phyloP scores from a whole-genome alignment of 176 grass and related monocot genomes.

The Oryza nivara region DNA sequence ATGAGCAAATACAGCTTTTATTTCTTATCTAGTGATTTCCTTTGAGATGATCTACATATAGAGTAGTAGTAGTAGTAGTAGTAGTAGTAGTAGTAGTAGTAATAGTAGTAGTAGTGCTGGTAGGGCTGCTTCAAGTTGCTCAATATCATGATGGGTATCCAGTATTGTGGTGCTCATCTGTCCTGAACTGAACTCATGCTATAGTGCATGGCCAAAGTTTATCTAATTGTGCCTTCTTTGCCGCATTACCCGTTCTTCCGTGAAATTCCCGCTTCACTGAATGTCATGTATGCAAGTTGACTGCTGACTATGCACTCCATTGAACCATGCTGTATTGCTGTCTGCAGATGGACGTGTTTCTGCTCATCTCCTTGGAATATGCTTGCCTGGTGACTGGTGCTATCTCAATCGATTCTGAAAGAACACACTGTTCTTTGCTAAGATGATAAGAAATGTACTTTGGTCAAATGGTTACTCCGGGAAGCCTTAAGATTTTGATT shows the following conservation, averaged over 20 bases:
- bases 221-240: background rate
- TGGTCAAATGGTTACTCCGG: conserved; percentile 32
- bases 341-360: conserved; percentile 23
- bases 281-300: conserved; percentile 27
- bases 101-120: background rate
- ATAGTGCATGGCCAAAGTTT: background rate
- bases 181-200: conserved; percentile 19
- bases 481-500: conserved; percentile 32
- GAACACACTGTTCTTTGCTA: background rate
- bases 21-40: background rate
- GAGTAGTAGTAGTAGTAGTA: background rate
- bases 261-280: conserved; percentile 46
- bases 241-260: conserved; percentile 20
- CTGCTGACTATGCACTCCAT: conserved; percentile 23
- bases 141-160: background rate
- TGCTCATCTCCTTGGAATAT: conserved; percentile 23
- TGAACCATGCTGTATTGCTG: background rate
- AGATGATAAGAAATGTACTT: conserved; percentile 37
- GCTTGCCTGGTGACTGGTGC: conserved; percentile 18
- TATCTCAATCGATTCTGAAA: conserved; percentile 37
- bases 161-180: background rate
- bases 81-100: background rate
- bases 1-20: background rate
- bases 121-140: background rate
- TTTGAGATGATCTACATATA: background rate